Percentiles rank a stretch among this genome's conserved stretches.
These are phyloP conservation scores for Tuber aestivum DNA, from an alignment of 495 filamentous ascomycete genomes.

Conservation along the genomic window DNA sequence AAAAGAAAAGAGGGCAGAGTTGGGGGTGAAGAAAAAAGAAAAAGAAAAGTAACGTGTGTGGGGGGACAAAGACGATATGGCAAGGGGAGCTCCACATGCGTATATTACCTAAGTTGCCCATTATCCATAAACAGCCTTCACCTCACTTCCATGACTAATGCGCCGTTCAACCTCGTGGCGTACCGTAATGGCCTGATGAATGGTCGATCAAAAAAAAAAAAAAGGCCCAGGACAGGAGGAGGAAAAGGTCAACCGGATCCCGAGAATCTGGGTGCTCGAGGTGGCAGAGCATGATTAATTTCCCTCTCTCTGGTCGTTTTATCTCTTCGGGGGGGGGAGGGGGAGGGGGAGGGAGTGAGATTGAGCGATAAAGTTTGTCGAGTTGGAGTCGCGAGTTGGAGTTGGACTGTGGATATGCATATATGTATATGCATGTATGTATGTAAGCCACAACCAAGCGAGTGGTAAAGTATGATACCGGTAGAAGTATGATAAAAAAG, in stretches of 20 bases:
- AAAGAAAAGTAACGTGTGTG: neutral
- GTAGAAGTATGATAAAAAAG: no score
- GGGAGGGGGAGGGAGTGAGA: neutral
- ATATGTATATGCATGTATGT: neutral
- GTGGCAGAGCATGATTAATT: neutral
- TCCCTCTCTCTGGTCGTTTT: neutral
- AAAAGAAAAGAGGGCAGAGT: neutral
- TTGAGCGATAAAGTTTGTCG: neutral
- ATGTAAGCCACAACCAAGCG: neutral
- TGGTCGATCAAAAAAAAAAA: neutral
- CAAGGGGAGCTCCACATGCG: neutral
- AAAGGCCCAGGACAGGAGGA: neutral
- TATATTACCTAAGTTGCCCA: neutral
- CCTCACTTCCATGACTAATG: neutral
- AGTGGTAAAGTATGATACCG: neutral
- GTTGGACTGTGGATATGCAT: neutral
- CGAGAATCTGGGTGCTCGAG: neutral
- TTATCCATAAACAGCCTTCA: no score
- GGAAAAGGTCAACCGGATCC: neutral
- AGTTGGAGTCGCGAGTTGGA: no score
- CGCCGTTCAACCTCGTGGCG: neutral
- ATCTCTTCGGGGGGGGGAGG: no score
- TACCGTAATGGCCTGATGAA: neutral
- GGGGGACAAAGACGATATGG: neutral
- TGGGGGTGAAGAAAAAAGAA: neutral